Conservation (phyloP, 257 asterid genomes). For the Solanum dulcamara region DNA sequence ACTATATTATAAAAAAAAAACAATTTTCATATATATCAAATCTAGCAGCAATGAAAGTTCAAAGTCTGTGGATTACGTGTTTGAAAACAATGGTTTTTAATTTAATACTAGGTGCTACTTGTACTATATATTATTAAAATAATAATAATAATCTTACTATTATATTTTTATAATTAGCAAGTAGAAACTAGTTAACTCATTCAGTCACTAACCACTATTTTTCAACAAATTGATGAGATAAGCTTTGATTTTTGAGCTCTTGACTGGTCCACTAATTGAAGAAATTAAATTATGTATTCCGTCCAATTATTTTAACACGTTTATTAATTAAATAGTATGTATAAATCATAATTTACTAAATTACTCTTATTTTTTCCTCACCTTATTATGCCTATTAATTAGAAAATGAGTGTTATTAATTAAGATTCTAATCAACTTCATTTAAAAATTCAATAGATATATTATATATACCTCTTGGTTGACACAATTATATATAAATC, state of each 20-base stretch:
- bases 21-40: neutral
- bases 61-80: neutral
- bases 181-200: neutral
- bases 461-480: neutral
- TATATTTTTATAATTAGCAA: neutral
- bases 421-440: neutral
- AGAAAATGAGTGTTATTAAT: neutral
- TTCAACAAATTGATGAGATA: neutral
- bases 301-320: neutral
- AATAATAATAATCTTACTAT: neutral
- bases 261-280: neutral
- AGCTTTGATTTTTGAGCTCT: neutral
- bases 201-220: neutral
- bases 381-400: neutral
- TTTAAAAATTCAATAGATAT: neutral
- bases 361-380: neutral
- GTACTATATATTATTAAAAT: neutral
- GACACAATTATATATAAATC: neutral
- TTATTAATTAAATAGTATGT: neutral
- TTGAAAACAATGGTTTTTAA: neutral
- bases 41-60: neutral
- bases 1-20: rapidly evolving
- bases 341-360: neutral
- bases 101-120: neutral
- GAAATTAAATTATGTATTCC: neutral